Conservation (phyloP, 2,329 filamentous ascomycete species). For the Lanzia echinophila region DNA sequence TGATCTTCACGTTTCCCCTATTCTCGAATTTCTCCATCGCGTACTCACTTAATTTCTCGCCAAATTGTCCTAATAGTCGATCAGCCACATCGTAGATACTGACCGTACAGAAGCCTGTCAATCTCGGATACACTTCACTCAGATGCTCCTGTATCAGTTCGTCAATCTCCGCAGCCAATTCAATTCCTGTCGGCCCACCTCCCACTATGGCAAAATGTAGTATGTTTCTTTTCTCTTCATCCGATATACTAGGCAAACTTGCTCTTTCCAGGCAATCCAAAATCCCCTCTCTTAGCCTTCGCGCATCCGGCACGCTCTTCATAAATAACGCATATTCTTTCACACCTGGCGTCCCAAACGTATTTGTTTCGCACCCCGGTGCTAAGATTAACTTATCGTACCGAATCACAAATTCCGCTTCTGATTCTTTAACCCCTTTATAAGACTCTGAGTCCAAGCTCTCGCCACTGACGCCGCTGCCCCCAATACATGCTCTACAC, state of each 20-base stretch:
- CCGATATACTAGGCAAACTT: conserved; percentile 51
- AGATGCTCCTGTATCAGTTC: conserved; percentile 37
- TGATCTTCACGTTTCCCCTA: conserved; percentile 32
- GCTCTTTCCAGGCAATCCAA: conserved; percentile 52
- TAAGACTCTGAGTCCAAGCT: not conserved
- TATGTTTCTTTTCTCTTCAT: conserved; percentile 49
- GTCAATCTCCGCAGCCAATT: conserved; percentile 37
- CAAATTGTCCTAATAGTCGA: conserved; percentile 36
- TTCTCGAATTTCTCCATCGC: conserved; percentile 33
- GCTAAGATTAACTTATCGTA: conserved; percentile 38
- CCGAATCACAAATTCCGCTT: conserved; percentile 30
- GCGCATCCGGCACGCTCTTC: conserved; percentile 25
- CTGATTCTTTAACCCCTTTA: not conserved
- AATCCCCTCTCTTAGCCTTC: conserved; percentile 26
- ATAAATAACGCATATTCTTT: conserved; percentile 21
- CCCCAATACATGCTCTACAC: conserved; percentile 24
- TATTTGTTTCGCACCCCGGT: conserved; percentile 33
- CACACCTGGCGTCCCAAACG: conserved; percentile 20
- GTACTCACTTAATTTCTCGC: conserved; percentile 36
- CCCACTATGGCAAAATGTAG: conserved; percentile 69
- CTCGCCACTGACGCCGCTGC: not conserved
- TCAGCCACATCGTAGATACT: conserved; percentile 40
- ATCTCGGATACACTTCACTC: conserved; percentile 34
- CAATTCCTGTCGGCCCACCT: conserved; percentile 55
- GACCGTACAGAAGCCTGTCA: conserved; percentile 35